Conservation (phyloP, 306 rosid genomes). For the Trifolium subterraneum region DNA sequence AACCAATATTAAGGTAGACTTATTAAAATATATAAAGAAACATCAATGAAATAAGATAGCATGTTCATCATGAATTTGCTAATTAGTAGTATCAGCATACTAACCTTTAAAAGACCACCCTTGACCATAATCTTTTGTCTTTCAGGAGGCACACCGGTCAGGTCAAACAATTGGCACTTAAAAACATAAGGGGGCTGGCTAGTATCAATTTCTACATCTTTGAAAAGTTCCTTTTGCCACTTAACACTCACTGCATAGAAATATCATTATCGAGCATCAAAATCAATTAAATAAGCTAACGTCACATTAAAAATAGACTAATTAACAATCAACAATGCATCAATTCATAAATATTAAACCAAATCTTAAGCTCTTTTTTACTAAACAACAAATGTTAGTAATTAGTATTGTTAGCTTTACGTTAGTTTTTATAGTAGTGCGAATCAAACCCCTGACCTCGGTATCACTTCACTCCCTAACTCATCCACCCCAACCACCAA, state of each 20-base stretch:
- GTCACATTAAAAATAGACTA: neutral
- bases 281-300: neutral
- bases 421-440: too few species aligned
- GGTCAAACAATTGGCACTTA: constrained; percentile 91
- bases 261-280: constrained; percentile 7
- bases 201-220: constrained; percentile 86
- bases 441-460: too few species aligned
- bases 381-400: too few species aligned
- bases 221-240: constrained; percentile 91
- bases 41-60: constrained; percentile 28
- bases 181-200: constrained; percentile 86
- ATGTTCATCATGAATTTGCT: neutral
- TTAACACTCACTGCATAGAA: constrained; percentile 73
- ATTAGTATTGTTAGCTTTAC: too few species aligned
- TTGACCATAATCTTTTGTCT: constrained; percentile 99
- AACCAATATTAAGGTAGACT: neutral
- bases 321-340: neutral
- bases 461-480: too few species aligned
- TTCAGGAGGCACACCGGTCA: constrained; percentile 96
- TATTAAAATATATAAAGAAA: neutral
- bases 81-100: constrained; percentile 22
- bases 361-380: constrained; percentile 16
- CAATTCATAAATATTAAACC: constrained; percentile 2
- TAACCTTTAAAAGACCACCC: constrained; percentile 95
- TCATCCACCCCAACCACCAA: too few species aligned